Evolutionary conservation across 164 flowering plant species (phyloP).

Genomic region (Malania oleifera): DNA sequence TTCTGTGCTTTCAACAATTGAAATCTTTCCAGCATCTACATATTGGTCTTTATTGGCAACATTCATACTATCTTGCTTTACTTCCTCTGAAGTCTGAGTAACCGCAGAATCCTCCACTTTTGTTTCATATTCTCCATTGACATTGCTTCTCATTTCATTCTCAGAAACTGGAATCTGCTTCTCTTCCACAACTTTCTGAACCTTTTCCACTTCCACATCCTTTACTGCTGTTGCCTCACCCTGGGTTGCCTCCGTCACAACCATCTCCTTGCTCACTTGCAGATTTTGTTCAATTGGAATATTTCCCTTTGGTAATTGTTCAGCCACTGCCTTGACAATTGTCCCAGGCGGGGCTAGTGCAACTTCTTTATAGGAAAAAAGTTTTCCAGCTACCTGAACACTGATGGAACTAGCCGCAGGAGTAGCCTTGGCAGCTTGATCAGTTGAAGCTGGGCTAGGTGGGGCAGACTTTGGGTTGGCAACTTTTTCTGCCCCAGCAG

Average conservation of each 20-base stretch:
- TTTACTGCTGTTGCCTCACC: slow-evolving; percentile 17
- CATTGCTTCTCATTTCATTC: slow-evolving; percentile 14
- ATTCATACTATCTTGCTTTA: background rate
- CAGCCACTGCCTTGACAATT: slow-evolving; percentile 63
- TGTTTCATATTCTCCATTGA: slow-evolving; percentile 15
- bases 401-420: slow-evolving; percentile 35
- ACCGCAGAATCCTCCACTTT: slow-evolving; percentile 8
- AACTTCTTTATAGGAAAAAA: slow-evolving; percentile 85
- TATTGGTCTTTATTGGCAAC: background rate
- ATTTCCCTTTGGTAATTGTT: slow-evolving; percentile 46
- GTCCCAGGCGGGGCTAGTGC: slow-evolving; percentile 89
- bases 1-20: background rate
- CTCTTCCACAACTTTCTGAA: slow-evolving; percentile 19
- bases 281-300: slow-evolving; percentile 17
- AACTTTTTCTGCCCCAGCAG: slow-evolving; percentile 34
- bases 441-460: slow-evolving; percentile 41
- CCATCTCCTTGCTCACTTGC: slow-evolving; percentile 23
- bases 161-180: slow-evolving; percentile 17
- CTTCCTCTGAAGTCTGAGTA: slow-evolving; percentile 1
- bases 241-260: slow-evolving; percentile 17
- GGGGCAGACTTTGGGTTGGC: slow-evolving; percentile 47
- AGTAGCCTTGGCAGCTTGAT: slow-evolving; percentile 36
- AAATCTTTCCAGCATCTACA: slow-evolving; percentile 7
- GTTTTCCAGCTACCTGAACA: slow-evolving; percentile 63
- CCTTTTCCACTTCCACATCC: slow-evolving; percentile 20